A percentile compares a stretch with the other conserved stretches of the same genome.
These are phyloP conservation scores for Cylindrodendrum hubeiense DNA, from an alignment of 2,329 filamentous ascomycete genomes.

Conservation along the genomic window DNA sequence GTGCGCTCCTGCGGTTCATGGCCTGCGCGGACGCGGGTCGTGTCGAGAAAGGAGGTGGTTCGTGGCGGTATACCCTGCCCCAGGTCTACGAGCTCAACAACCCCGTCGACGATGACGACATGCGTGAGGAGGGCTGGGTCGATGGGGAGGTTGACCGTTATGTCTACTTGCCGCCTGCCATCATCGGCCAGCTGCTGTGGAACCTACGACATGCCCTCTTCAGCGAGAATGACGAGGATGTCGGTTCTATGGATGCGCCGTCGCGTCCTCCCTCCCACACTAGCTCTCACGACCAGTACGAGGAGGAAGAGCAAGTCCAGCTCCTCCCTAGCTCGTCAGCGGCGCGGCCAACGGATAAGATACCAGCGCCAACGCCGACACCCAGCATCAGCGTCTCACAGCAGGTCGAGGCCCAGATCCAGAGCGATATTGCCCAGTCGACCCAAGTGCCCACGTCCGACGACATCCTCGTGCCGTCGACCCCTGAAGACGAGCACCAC, in stretches of 20 bases:
- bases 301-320: constrained; percentile 36
- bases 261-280: neutral
- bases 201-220: constrained; percentile 68
- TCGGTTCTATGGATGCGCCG: constrained; percentile 5
- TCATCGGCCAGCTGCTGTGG: constrained; percentile 68
- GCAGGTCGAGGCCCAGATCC: constrained; percentile 64
- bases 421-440: constrained; percentile 58
- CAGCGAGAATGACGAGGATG: constrained; percentile 39
- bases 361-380: constrained; percentile 38
- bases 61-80: constrained; percentile 45
- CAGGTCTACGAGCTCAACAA: constrained; percentile 74
- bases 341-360: constrained; percentile 18
- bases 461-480: constrained; percentile 51
- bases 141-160: constrained; percentile 63
- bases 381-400: constrained; percentile 59
- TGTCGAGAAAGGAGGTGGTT: constrained; percentile 36
- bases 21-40: constrained; percentile 63
- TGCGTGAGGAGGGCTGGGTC: constrained; percentile 68
- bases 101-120: constrained; percentile 63
- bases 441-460: constrained; percentile 49
- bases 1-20: constrained; percentile 69
- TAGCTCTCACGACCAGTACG: constrained; percentile 9
- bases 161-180: constrained; percentile 66
- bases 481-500: constrained; percentile 40
- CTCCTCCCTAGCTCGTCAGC: constrained; percentile 38